Evolutionary conservation across 2,329 filamentous ascomycete genomes (phyloP).

Genomic region (Amauroascus niger): DNA sequence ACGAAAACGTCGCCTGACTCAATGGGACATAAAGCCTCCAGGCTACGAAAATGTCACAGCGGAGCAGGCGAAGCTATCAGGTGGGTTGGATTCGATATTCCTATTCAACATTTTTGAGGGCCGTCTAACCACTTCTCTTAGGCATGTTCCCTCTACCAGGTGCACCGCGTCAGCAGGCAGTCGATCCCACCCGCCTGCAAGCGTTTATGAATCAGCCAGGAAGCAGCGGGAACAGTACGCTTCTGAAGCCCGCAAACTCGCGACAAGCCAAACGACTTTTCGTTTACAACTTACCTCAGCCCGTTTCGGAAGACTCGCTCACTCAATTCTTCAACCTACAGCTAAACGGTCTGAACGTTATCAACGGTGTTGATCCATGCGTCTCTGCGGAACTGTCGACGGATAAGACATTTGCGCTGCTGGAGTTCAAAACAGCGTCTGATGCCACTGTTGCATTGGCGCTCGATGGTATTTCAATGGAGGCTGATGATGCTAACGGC

Average conservation of each 20-base stretch:
- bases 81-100: slow-evolving; percentile 24
- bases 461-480: slow-evolving; percentile 82
- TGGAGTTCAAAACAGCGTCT: slow-evolving; percentile 79
- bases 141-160: slow-evolving; percentile 98
- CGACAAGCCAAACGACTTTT: slow-evolving; percentile 90
- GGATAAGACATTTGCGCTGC: slow-evolving; percentile 68
- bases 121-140: slow-evolving; percentile 6
- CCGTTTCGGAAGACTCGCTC: slow-evolving; percentile 64
- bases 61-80: slow-evolving; percentile 94
- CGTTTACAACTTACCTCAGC: slow-evolving; percentile 67
- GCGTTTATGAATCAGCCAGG: slow-evolving; percentile 89
- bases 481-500: slow-evolving; percentile 45
- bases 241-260: slow-evolving; percentile 84
- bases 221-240: slow-evolving; percentile 58
- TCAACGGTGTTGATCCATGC: slow-evolving; percentile 75
- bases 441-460: slow-evolving; percentile 89
- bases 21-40: slow-evolving; percentile 98
- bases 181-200: slow-evolving; percentile 88
- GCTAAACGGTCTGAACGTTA: slow-evolving; percentile 90
- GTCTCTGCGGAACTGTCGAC: slow-evolving; percentile 70
- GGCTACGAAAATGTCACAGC: slow-evolving; percentile 97
- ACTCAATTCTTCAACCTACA: slow-evolving; percentile 89
- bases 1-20: slow-evolving; percentile 83
- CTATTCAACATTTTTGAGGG: neutral
- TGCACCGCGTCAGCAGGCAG: slow-evolving; percentile 84